Evolutionary conservation across 225 moss, liverwort and hornwort genomes (phyloP).

Genomic region (Pleurozium schreberi): DNA sequence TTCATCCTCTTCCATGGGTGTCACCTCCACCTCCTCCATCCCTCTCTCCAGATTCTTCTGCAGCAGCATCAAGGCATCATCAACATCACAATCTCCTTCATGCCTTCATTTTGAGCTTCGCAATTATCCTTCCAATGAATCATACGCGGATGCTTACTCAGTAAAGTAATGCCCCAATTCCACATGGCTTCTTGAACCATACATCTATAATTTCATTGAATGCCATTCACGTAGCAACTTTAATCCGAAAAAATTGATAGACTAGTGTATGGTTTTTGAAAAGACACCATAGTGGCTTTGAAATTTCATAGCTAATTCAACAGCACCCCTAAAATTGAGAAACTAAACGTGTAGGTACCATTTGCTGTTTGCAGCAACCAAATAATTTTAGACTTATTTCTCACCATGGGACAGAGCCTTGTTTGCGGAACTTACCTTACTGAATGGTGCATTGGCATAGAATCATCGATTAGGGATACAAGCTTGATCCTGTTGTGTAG

Average conservation of each 20-base stretch:
- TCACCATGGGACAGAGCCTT: not conserved
- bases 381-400: not conserved
- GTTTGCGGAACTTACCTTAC: not conserved
- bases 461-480: not conserved
- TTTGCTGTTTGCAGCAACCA: not conserved
- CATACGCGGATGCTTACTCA: not conserved
- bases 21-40: conserved; percentile 58
- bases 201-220: not conserved
- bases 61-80: not conserved
- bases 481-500: not conserved
- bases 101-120: not conserved
- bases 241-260: not conserved
- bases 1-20: conserved; percentile 73
- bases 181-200: not conserved
- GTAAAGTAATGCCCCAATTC: not conserved
- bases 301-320: not conserved
- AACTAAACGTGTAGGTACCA: not conserved
- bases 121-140: not conserved
- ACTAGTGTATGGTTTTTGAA: not conserved
- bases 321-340: not conserved
- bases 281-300: not conserved
- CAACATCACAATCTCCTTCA: not conserved
- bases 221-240: not conserved
- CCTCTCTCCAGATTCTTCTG: not conserved
- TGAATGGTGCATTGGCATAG: not conserved